Evolutionary conservation across 495 filamentous ascomycete genomes (phyloP).

Genomic region (Lepidopterella palustris): DNA sequence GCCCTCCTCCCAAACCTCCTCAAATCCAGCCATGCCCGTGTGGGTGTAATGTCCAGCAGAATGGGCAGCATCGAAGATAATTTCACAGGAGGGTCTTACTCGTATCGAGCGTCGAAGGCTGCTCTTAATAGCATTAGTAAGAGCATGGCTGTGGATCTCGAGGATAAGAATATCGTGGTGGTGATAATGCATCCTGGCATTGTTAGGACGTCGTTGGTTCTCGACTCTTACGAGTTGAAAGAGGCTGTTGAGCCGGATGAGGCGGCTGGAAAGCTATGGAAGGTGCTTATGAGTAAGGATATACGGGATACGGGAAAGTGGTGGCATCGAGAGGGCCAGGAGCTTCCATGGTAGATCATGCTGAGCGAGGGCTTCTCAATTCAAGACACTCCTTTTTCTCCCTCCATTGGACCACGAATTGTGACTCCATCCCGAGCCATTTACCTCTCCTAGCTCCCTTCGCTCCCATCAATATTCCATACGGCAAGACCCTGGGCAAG

Average conservation of each 20-base stretch:
- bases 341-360: constrained; percentile 37
- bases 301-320: constrained; percentile 35
- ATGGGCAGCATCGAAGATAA: constrained; percentile 46
- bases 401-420: too few relatives aligned
- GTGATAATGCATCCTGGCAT: constrained; percentile 37
- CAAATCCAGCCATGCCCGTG: constrained; percentile 1
- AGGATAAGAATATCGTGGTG: constrained; percentile 32
- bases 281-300: constrained; percentile 32
- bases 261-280: constrained; percentile 38
- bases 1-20: constrained; percentile 38
- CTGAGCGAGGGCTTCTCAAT: too few relatives aligned
- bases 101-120: constrained; percentile 66
- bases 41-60: constrained; percentile 37
- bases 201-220: constrained; percentile 29
- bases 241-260: constrained; percentile 38
- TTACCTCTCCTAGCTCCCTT: too few relatives aligned
- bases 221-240: constrained; percentile 2
- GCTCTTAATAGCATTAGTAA: constrained; percentile 39
- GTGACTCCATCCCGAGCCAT: too few relatives aligned
- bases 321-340: constrained; percentile 37
- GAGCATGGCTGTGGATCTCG: constrained; percentile 35
- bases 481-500: too few relatives aligned
- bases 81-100: constrained; percentile 62
- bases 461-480: too few relatives aligned
- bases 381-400: too few relatives aligned